These are phyloP conservation scores for Boletus insuetus DNA, from an alignment of 768 basidiomycete genomes.

Conservation along the genomic window DNA sequence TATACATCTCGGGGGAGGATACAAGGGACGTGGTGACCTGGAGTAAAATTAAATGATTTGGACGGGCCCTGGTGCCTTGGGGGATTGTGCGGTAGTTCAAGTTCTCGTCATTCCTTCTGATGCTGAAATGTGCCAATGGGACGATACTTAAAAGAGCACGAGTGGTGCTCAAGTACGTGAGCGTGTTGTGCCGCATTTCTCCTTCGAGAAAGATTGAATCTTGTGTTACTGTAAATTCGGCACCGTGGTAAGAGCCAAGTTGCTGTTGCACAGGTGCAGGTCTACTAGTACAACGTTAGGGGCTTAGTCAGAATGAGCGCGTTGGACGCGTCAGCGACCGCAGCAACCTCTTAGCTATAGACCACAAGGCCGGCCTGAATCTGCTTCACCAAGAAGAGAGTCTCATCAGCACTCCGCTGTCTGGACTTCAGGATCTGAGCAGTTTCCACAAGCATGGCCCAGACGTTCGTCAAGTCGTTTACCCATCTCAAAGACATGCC, in stretches of 20 bases:
- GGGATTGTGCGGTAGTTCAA: not conserved
- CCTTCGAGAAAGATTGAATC: not conserved
- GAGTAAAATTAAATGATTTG: constrained; percentile 1
- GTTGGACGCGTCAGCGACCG: constrained; percentile 8
- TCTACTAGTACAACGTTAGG: not conserved
- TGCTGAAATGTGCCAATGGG: not conserved
- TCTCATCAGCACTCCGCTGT: not conserved
- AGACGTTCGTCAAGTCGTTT: constrained; percentile 61
- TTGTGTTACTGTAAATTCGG: not conserved
- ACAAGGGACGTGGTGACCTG: not conserved
- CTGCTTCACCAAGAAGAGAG: not conserved
- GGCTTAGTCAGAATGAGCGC: constrained; percentile 7
- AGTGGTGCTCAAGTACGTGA: too few species aligned
- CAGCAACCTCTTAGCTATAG: not conserved
- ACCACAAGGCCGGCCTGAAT: not conserved
- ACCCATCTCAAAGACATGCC: constrained; percentile 70
- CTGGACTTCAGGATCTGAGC: not conserved
- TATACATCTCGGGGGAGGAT: not conserved
- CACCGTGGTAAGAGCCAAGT: too few species aligned
- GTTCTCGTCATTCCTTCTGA: not conserved
- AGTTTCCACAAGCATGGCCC: constrained; percentile 40
- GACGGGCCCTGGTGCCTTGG: not conserved
- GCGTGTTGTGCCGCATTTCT: not conserved
- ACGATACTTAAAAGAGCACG: too few species aligned
- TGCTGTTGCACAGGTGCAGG: not conserved